Conservation (phyloP, 805 yeast species). For the Kuraishia cidri region DNA sequence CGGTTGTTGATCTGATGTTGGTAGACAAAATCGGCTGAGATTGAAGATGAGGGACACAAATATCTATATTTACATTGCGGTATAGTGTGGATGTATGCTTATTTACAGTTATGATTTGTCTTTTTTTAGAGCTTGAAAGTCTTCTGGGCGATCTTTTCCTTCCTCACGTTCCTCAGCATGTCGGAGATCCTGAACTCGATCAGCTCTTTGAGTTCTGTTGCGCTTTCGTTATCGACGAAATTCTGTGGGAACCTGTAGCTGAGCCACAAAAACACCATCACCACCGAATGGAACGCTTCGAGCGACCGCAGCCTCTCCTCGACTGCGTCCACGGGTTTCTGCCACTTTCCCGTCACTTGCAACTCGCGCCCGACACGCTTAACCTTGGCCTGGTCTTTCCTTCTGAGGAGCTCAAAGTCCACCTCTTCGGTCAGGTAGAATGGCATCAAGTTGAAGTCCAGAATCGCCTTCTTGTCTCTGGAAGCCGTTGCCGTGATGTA, state of each 20-base stretch:
- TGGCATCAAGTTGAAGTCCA: constrained; percentile 26
- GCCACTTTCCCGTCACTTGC: not conserved
- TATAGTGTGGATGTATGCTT: too few species aligned
- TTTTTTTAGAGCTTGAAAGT: constrained; percentile 1
- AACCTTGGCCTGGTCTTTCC: not conserved
- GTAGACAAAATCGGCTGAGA: too few species aligned
- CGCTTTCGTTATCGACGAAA: constrained; percentile 71
- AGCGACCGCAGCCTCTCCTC: constrained; percentile 19
- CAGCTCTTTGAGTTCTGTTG: constrained; percentile 55
- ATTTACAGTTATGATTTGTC: too few species aligned
- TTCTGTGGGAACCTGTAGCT: constrained; percentile 78
- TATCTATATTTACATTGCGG: too few species aligned
- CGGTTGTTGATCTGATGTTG: too few species aligned
- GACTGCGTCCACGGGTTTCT: not conserved
- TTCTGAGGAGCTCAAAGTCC: not conserved
- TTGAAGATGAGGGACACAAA: too few species aligned
- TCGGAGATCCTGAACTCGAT: constrained; percentile 56
- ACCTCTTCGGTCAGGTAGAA: not conserved
- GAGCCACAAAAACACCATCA: constrained; percentile 75
- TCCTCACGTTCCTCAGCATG: constrained; percentile 27
- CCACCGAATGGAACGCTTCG: constrained; percentile 61
- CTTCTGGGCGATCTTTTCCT: constrained; percentile 2
- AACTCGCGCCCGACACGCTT: not conserved
- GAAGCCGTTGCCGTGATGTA: constrained; percentile 47
- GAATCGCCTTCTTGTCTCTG: constrained; percentile 42